Base-by-base conservation (phyloP, 1,284 basidiomycete species). In the Moniliophthora roreri region DNA sequence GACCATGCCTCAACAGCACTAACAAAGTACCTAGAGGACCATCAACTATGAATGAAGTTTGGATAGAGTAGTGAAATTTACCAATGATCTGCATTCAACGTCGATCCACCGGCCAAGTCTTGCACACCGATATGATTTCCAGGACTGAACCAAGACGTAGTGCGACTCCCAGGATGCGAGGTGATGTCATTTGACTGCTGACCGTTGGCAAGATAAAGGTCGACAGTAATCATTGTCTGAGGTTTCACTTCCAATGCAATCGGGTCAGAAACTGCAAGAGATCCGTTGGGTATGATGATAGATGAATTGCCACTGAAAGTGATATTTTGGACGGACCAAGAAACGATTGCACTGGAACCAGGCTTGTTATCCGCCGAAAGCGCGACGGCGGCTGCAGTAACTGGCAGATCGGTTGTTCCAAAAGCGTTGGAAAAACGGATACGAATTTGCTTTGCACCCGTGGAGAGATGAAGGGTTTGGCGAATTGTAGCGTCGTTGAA, bases 371-470 rank as follows among this genome's bases (percentile, higher is more conserved):
- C 68, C 0, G 63, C 52, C 1, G 78, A 75, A 3, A 74, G 62
- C 0, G 75, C 76, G 45, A 80, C 63, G n/a, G 73, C 73, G 9
- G 71, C 74, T 5, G 69, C 69, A 6, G 74, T 76, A 52, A 79
- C 76, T 24, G 70, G 68, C n/a, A 79, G 65, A 51, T 70, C 64
- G 26, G 68, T 71, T 1, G 62, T 62, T 6, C 77, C 77, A 53
- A 80, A 80, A 13, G 66, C 71, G 58, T 80, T 80, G 49, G 75
- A 77, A 52, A 80, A 67, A 26, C 74, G 71, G 13, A 80, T 50
- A 26, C 77, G 73, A 54, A 80, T 72, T 38, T 69, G 65, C 7
- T 66, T 56, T 8, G 69, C 70, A n/a, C 67, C 69, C 32, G 74
- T 59, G 2, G 74, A 71, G 55, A 75, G 66, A 50, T 75, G 74